Evolutionary conservation across 1,284 basidiomycete species (phyloP).

Genomic region (Ceratorhiza oryzae-sativae): DNA sequence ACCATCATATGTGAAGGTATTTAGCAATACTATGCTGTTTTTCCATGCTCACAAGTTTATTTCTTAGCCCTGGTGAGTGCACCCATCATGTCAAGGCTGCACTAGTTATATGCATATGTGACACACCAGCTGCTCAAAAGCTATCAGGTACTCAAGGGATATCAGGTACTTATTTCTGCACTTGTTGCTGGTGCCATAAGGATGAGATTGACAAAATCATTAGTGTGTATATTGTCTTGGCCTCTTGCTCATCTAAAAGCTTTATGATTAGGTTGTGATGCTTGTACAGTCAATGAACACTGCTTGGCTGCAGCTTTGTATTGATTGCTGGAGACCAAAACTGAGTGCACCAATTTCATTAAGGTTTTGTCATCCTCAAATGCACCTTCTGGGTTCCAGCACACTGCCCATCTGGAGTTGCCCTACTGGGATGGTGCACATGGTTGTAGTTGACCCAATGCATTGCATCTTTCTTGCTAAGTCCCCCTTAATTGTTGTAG

Average conservation of each 20-base stretch:
- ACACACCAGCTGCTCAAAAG: background rate
- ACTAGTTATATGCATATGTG: conserved; percentile 1
- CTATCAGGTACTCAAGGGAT: background rate
- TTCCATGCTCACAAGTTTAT: background rate
- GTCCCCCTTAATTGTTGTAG: background rate
- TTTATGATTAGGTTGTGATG: background rate
- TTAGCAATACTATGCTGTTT: background rate
- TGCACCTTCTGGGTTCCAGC: background rate
- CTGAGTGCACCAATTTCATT: background rate
- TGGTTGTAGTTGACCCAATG: conserved; percentile 27
- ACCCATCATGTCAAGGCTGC: background rate
- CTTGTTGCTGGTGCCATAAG: conserved; percentile 3
- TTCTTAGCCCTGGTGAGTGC: background rate
- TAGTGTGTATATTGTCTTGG: background rate
- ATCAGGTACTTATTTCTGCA: conserved; percentile 3
- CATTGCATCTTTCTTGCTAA: conserved; percentile 22
- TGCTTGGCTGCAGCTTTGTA: background rate
- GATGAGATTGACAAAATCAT: background rate
- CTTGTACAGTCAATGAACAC: background rate
- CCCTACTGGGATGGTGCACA: conserved; percentile 21
- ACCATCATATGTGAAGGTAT: background rate
- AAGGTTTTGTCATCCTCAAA: background rate
- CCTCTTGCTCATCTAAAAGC: background rate
- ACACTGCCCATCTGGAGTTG: background rate
- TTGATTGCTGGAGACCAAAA: background rate